Evolutionary conservation across 495 filamentous ascomycete species (phyloP).

Genomic region (Cercophora sp.): DNA sequence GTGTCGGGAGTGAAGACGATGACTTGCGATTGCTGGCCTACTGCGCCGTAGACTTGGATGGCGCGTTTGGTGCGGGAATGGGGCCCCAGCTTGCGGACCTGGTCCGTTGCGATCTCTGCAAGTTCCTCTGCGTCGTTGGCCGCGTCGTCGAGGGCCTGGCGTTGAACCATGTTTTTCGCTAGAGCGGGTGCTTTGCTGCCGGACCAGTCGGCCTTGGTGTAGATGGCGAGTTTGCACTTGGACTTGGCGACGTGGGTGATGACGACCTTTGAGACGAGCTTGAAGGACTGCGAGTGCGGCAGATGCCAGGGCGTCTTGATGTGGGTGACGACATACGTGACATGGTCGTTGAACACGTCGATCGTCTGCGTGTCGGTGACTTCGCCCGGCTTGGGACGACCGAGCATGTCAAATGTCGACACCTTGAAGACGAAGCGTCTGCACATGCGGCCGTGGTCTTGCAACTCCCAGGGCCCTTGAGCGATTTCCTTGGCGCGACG

Average conservation of each 20-base stretch:
- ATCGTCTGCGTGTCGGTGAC: slow-evolving; percentile 84
- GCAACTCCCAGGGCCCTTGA: slow-evolving; percentile 79
- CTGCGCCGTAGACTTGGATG: slow-evolving; percentile 80
- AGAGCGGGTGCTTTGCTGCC: slow-evolving; percentile 51
- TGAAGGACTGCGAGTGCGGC: slow-evolving; percentile 73
- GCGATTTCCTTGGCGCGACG: slow-evolving; percentile 71
- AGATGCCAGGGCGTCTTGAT: slow-evolving; percentile 88
- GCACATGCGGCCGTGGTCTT: slow-evolving; percentile 63
- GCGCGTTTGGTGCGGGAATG: slow-evolving; percentile 86
- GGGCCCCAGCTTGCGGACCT: slow-evolving; percentile 75
- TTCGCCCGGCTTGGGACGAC: slow-evolving; percentile 53
- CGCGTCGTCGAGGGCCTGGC: slow-evolving; percentile 75
- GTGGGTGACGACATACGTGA: slow-evolving; percentile 92
- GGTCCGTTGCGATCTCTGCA: slow-evolving; percentile 77
- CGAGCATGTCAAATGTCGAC: slow-evolving; percentile 59
- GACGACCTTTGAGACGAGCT: slow-evolving; percentile 83
- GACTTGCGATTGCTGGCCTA: slow-evolving; percentile 67
- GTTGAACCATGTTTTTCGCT: slow-evolving; percentile 70
- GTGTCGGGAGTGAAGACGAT: slow-evolving; percentile 57
- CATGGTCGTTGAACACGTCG: slow-evolving; percentile 87
- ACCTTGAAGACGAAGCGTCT: slow-evolving; percentile 80
- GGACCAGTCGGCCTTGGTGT: slow-evolving; percentile 81
- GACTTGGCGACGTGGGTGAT: slow-evolving; percentile 91
- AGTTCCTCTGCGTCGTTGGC: slow-evolving; percentile 81
- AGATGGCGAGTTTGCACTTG: slow-evolving; percentile 86